These are phyloP conservation scores for Lavandula angustifolia DNA, from an alignment of 257 asterid species.

Conservation along the genomic window DNA sequence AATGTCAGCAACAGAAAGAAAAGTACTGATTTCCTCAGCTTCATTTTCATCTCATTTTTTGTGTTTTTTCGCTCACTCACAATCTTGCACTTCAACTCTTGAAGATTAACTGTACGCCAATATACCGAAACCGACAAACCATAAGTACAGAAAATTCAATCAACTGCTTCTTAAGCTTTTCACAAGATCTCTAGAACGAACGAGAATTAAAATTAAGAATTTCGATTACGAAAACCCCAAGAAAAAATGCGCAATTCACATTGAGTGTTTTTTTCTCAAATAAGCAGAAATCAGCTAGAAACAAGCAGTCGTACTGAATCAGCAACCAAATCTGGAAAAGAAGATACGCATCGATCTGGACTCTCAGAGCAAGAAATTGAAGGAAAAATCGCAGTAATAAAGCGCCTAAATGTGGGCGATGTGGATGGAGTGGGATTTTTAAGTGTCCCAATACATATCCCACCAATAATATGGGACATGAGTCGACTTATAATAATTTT, in stretches of 20 bases:
- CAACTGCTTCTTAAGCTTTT: background rate
- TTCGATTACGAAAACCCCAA: background rate
- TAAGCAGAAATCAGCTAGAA: background rate
- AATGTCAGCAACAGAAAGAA: conserved; percentile 65
- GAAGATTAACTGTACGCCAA: background rate
- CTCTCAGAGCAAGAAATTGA: background rate
- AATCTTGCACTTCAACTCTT: background rate
- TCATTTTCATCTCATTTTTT: conserved; percentile 41
- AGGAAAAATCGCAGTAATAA: background rate
- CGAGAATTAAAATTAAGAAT: conserved; percentile 21
- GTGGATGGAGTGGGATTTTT: background rate
- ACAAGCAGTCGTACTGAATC: background rate
- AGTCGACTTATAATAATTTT: too few species aligned
- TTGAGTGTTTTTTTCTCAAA: conserved; percentile 8
- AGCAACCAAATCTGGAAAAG: background rate
- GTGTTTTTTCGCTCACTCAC: too few species aligned
- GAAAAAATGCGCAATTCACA: conserved; percentile 7
- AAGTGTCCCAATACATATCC: too few species aligned
- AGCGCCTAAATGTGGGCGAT: background rate
- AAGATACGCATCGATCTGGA: background rate
- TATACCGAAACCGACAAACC: conserved; percentile 18
- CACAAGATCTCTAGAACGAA: background rate
- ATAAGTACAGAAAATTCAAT: conserved; percentile 1
- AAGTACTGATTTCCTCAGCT: conserved; percentile 55
- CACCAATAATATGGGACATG: too few species aligned